Percentiles rank a stretch among this genome's conserved stretches.
Evolutionary conservation across 1,284 basidiomycete species (phyloP).

Genomic region (Marasmius sp.): DNA sequence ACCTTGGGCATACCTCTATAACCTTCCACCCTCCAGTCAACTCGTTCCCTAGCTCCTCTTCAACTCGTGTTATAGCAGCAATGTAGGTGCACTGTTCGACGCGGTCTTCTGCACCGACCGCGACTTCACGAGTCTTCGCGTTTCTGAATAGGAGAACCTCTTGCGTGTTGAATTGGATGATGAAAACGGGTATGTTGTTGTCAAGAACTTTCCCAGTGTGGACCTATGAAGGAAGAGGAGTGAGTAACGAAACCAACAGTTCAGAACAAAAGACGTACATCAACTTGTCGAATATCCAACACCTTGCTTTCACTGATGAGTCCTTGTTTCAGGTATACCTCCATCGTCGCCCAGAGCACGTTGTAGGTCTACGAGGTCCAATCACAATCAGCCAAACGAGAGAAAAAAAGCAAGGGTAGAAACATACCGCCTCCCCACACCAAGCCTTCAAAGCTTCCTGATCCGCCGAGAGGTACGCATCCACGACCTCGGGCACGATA

Average conservation of each 20-base stretch:
- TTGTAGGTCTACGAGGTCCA: conserved; percentile 76
- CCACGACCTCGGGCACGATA: conserved; percentile 96
- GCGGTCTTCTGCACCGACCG: conserved; percentile 84
- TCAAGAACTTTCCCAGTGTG: conserved; percentile 86
- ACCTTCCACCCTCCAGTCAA: conserved; percentile 99
- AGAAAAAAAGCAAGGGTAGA: conserved; percentile 1
- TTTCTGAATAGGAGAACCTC: conserved; percentile 93
- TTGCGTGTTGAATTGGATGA: conserved; percentile 93
- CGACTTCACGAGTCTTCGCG: conserved; percentile 82
- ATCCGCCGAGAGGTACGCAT: conserved; percentile 92
- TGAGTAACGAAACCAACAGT: background rate
- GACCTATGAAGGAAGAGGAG: conserved; percentile 41
- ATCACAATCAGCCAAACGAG: background rate
- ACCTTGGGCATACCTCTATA: conserved; percentile 70
- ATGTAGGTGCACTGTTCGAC: conserved; percentile 95
- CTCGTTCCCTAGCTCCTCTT: conserved; percentile 87
- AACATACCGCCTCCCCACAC: conserved; percentile 92
- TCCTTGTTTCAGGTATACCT: conserved; percentile 89
- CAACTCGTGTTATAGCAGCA: conserved; percentile 86
- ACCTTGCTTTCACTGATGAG: conserved; percentile 90
- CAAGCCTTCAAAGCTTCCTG: conserved; percentile 84
- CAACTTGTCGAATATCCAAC: conserved; percentile 92
- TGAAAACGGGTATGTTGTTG: conserved; percentile 79
- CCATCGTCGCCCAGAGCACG: conserved; percentile 96
- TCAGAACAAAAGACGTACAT: conserved; percentile 54